Base-by-base conservation (phyloP, 2,329 filamentous ascomycete genomes). In the Coniochaeta sp. region DNA sequence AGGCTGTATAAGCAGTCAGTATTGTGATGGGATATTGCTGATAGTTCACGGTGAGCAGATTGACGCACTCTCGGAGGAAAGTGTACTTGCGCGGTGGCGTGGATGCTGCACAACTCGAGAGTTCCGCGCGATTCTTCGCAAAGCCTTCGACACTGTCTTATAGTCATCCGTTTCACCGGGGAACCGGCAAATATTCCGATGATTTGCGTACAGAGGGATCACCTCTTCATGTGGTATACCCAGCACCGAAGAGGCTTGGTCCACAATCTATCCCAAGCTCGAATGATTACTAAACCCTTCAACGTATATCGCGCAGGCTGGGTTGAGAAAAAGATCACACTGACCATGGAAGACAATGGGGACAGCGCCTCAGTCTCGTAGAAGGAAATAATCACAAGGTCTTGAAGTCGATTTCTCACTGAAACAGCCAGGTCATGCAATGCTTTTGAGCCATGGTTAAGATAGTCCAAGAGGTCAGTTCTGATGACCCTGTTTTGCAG, bases 171-270 rank as follows among this genome's bases (percentile, higher is more conserved):
- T n/a, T 22, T 44, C 40, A 9, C 17, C 7, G 5, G 3, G 3
- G 17, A 44, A 44, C n/a, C 40, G 16, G 19, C 40, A 44, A 11
- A 31, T 31, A 31, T 31, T 9, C 9, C 28, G 28, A 31, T 31
- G 28, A 9, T 31, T 31, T 6, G 28, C 14, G 17, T 44, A 19
- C 14, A 44, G 40, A 57, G 62, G 62, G 47, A 63, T 64, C 11
- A 62, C 11, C 14, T 65, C 64, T 58, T 69, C 67, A 59, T 62
- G 64, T 19, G 58, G 56, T 60, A 65, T 38, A 50, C 61, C 68
- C 59, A 64, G 60, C 58, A 61, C 57, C 19, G 69, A 63, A 34
- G 69, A 72, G 50, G 63, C 58, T 28, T 60, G 59, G n/a, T 70
- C 63, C 12, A 72, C 69, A 31, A 31, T 31, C 28, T 31, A 31